Evolutionary conservation across 1,284 basidiomycete genomes (phyloP).

Genomic region (Leccinum pallidistipes): DNA sequence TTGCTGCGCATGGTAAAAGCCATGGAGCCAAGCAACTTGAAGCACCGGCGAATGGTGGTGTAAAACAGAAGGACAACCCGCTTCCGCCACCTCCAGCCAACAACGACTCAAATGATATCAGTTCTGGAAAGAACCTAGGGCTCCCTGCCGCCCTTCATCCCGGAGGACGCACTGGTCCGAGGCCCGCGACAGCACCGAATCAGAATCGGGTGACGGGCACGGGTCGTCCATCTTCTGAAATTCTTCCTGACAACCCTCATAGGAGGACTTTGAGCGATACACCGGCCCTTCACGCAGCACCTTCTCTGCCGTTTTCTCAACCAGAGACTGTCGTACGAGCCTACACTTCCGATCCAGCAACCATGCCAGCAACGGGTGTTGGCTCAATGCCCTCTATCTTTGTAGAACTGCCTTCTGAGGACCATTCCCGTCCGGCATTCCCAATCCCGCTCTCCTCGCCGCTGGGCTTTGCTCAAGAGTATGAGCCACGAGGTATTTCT

Average conservation of each 20-base stretch:
- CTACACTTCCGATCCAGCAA: conserved; percentile 5
- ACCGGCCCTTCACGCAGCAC: conserved; percentile 2
- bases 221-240: conserved; percentile 9
- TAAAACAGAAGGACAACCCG: conserved; percentile 19
- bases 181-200: conserved; percentile 27
- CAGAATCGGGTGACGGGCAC: conserved; percentile 14
- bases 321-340: conserved; percentile 11
- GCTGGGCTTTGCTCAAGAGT: conserved; percentile 1
- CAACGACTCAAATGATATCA: conserved; percentile 2
- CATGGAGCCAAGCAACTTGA: conserved; percentile 9
- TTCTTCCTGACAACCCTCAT: conserved; percentile 11
- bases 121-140: conserved; percentile 18
- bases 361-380: background rate
- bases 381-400: conserved; percentile 20
- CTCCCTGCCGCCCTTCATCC: conserved; percentile 47
- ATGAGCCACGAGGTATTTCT: background rate
- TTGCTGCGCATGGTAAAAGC: conserved; percentile 22
- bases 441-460: conserved; percentile 6
- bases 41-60: background rate
- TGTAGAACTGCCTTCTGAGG: conserved; percentile 13
- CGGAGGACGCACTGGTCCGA: conserved; percentile 32
- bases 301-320: conserved; percentile 8
- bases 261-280: conserved; percentile 18
- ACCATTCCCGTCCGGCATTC: conserved; percentile 2
- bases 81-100: conserved; percentile 43